Evolutionary conservation across 805 yeast genomes (phyloP).

Genomic region (Candida palmyrensis): DNA sequence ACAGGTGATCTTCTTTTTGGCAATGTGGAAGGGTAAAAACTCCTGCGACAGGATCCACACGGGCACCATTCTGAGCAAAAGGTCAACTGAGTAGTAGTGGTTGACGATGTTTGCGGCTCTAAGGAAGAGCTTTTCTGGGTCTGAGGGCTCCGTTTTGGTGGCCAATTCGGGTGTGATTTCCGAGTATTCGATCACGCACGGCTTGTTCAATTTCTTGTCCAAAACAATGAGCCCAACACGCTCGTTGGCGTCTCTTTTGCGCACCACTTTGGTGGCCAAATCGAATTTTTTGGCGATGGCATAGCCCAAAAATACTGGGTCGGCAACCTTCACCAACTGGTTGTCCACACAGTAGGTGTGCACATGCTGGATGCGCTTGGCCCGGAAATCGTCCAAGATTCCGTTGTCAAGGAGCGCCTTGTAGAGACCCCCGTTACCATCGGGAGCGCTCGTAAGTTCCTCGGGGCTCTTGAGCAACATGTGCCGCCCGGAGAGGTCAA

Average conservation of each 20-base stretch:
- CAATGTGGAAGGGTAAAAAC: slow-evolving; percentile 88
- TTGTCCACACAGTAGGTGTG: slow-evolving; percentile 98
- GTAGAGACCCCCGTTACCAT: slow-evolving; percentile 97
- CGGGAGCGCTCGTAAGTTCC: slow-evolving; percentile 80
- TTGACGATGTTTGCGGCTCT: slow-evolving; percentile 97
- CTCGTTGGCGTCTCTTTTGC: slow-evolving; percentile 84
- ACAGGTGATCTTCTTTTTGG: slow-evolving; percentile 77
- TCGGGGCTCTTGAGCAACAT: slow-evolving; percentile 56
- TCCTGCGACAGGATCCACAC: slow-evolving; percentile 64
- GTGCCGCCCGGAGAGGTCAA: slow-evolving; percentile 62
- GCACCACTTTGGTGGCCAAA: slow-evolving; percentile 89
- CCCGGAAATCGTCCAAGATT: slow-evolving; percentile 61
- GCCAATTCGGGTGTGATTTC: slow-evolving; percentile 79
- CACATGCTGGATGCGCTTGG: slow-evolving; percentile 74
- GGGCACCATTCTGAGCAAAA: slow-evolving; percentile 55
- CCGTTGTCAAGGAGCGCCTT: slow-evolving; percentile 67
- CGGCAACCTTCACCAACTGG: slow-evolving; percentile 86
- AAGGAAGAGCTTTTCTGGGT: slow-evolving; percentile 50
- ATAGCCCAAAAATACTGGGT: slow-evolving; percentile 85
- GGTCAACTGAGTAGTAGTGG: slow-evolving; percentile 86
- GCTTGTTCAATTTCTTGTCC: slow-evolving; percentile 50
- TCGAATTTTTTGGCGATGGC: slow-evolving; percentile 62
- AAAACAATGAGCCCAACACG: slow-evolving; percentile 88
- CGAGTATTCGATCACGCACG: slow-evolving; percentile 92
- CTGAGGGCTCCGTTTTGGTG: slow-evolving; percentile 54